Percentiles rank a stretch among this genome's conserved stretches.
phyloP scores from a whole-genome alignment of 495 filamentous ascomycete genomes.

The Aspergillus baeticus region DNA sequence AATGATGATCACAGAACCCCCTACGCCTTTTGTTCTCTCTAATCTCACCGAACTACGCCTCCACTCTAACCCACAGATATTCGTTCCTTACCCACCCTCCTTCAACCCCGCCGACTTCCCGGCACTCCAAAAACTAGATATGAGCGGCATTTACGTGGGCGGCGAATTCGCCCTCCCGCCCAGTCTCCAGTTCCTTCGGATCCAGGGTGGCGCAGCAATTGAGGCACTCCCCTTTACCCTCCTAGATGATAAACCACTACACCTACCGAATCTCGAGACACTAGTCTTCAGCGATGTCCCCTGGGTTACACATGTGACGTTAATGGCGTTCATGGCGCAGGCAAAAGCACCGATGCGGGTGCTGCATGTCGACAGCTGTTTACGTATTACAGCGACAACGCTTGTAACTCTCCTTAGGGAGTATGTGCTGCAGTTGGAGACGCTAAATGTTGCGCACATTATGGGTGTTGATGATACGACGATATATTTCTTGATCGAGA shows the following conservation, averaged over 20 bases:
- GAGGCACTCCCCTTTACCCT: constrained; percentile 15
- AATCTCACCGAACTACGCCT: constrained; percentile 41
- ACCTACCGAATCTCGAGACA: constrained; percentile 31
- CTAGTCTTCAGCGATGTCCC: constrained; percentile 31
- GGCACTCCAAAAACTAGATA: constrained; percentile 31
- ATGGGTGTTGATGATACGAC: constrained; percentile 22
- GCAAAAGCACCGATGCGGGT: constrained; percentile 25
- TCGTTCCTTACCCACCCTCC: constrained; percentile 19
- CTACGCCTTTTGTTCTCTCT: constrained; percentile 24
- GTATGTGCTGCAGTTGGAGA: constrained; percentile 21
- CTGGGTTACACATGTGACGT: constrained; percentile 20
- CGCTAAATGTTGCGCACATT: constrained; percentile 30
- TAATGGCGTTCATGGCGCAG: constrained; percentile 20
- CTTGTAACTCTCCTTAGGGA: constrained; percentile 13
- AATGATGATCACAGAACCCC: neutral
- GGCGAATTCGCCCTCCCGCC: constrained; percentile 24
- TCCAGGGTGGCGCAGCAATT: constrained; percentile 26
- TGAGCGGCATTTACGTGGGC: constrained; percentile 27
- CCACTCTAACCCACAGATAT: constrained; percentile 25
- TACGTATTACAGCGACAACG: constrained; percentile 11
- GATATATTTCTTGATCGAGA: constrained; percentile 13
- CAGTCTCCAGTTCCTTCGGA: constrained; percentile 31
- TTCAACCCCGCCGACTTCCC: constrained; percentile 18
- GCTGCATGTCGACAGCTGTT: constrained; percentile 31
- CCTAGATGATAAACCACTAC: neutral